These are phyloP conservation scores for Apiospora koreana DNA, from an alignment of 2,329 filamentous ascomycete genomes.

Conservation along the genomic window DNA sequence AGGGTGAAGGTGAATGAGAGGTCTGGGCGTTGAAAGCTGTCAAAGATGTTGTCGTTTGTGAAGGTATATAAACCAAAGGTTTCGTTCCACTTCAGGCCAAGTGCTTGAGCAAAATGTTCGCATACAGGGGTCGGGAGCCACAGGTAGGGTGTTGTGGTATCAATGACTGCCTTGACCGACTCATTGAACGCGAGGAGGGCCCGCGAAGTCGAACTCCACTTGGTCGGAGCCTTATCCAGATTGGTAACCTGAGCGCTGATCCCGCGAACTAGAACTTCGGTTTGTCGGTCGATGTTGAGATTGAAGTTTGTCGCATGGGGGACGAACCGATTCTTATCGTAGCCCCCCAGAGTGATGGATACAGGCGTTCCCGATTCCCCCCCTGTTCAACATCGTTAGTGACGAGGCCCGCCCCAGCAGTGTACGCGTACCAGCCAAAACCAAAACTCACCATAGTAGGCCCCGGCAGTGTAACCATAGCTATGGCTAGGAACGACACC, in stretches of 20 bases:
- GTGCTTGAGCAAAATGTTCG: constrained; percentile 61
- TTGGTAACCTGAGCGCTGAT: constrained; percentile 44
- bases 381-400: constrained; percentile 35
- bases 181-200: constrained; percentile 47
- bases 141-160: constrained; percentile 64
- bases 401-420: not conserved
- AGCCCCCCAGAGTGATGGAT: constrained; percentile 70
- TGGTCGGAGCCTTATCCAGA: constrained; percentile 30
- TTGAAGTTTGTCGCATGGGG: constrained; percentile 62
- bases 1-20: constrained; percentile 60
- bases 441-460: constrained; percentile 64
- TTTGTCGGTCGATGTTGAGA: constrained; percentile 55
- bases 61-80: constrained; percentile 66
- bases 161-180: constrained; percentile 56
- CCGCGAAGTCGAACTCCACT: constrained; percentile 42
- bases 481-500: constrained; percentile 69
- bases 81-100: constrained; percentile 67
- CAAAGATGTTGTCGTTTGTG: constrained; percentile 55
- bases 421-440: not conserved
- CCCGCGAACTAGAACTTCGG: constrained; percentile 61
- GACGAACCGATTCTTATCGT: constrained; percentile 63
- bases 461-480: constrained; percentile 75
- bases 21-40: constrained; percentile 44
- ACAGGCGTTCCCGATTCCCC: constrained; percentile 44
- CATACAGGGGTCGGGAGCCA: constrained; percentile 64